Conservation (phyloP, 208 protist species). For the Herpetomonas samuelpessoai region DNA sequence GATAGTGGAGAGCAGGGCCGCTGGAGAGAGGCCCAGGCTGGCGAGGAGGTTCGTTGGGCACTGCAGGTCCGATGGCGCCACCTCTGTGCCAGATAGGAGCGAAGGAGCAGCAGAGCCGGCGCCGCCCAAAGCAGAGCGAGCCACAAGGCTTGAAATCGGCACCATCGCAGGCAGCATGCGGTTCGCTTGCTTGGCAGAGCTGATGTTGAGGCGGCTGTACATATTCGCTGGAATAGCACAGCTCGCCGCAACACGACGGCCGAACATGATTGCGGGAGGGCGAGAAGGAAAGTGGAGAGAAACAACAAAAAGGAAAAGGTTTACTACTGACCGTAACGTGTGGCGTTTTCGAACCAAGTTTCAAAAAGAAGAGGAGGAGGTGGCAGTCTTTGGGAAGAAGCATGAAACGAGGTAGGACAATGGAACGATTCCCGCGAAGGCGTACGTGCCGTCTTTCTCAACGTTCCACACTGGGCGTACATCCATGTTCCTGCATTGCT, state of each 20-base stretch:
- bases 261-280: slow-evolving; percentile 55
- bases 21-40: slow-evolving; percentile 46
- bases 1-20: slow-evolving; percentile 45
- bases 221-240: slow-evolving; percentile 73
- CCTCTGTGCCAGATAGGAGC: slow-evolving; percentile 22
- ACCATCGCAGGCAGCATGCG: slow-evolving; percentile 79
- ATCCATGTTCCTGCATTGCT: no score
- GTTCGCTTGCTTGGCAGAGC: slow-evolving; percentile 62
- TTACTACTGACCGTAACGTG: no score
- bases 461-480: no score
- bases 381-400: no score
- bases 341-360: no score
- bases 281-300: not conserved
- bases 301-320: slow-evolving; percentile 5
- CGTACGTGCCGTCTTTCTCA: no score
- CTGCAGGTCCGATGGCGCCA: slow-evolving; percentile 33
- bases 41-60: slow-evolving; percentile 40
- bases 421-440: no score
- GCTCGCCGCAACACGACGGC: slow-evolving; percentile 74
- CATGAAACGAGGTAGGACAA: no score
- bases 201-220: slow-evolving; percentile 76
- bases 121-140: slow-evolving; percentile 30
- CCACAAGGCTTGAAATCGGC: slow-evolving; percentile 29
- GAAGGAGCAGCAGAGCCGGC: slow-evolving; percentile 18
- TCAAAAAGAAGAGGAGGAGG: not conserved